These are phyloP conservation scores for Tuber magnatum DNA, from an alignment of 495 filamentous ascomycete genomes.

Conservation along the genomic window DNA sequence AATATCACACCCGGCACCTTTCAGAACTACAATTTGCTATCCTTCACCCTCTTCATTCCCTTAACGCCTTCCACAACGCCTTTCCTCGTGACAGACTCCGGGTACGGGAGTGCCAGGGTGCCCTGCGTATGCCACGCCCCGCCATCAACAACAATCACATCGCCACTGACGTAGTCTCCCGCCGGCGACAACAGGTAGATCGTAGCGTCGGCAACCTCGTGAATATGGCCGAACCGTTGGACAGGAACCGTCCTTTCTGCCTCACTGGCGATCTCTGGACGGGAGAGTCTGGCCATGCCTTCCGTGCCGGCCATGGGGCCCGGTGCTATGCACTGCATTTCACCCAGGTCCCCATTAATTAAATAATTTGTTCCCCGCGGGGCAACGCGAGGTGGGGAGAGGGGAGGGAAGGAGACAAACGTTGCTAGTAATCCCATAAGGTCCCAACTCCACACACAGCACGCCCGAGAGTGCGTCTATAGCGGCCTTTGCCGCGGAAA, in stretches of 20 bases:
- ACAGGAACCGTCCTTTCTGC: slow-evolving; percentile 50
- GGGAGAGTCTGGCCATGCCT: slow-evolving; percentile 51
- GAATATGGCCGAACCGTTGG: slow-evolving; percentile 68
- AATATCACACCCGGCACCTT: background rate
- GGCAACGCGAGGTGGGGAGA: background rate
- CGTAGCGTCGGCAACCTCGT: slow-evolving; percentile 88
- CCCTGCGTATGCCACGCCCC: slow-evolving; percentile 59
- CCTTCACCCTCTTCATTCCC: slow-evolving; percentile 26
- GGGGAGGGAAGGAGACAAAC: slow-evolving; percentile 50
- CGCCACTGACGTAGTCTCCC: slow-evolving; percentile 75
- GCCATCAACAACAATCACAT: slow-evolving; percentile 71
- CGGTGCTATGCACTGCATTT: slow-evolving; percentile 29
- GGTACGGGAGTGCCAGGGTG: slow-evolving; percentile 29
- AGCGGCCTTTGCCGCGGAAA: slow-evolving; percentile 80
- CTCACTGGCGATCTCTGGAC: slow-evolving; percentile 42
- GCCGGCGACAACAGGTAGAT: slow-evolving; percentile 77
- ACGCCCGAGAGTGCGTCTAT: slow-evolving; percentile 72
- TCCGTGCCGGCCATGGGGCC: slow-evolving; percentile 50
- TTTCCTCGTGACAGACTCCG: slow-evolving; percentile 21
- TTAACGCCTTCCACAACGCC: slow-evolving; percentile 29
- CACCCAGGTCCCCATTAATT: slow-evolving; percentile 38
- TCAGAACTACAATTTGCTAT: slow-evolving; percentile 26
- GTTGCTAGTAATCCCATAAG: slow-evolving; percentile 80
- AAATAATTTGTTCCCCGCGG: slow-evolving; percentile 40
- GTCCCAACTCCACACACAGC: slow-evolving; percentile 78